Conservation (phyloP, 768 basidiomycete species). For the Stropharia rugosoannulata region DNA sequence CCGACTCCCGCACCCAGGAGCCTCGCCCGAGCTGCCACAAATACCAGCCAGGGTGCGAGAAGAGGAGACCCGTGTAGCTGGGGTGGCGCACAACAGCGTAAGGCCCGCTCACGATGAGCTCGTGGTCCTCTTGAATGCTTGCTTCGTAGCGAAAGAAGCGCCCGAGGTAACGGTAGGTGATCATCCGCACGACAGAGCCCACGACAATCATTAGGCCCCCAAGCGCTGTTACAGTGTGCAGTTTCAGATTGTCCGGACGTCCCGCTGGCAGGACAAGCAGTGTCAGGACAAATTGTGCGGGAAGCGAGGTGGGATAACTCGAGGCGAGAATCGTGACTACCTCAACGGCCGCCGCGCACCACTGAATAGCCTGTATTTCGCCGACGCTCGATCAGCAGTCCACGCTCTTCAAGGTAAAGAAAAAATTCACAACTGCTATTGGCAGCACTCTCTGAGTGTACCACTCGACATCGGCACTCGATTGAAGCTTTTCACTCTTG, state of each 20-base stretch:
- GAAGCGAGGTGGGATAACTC: not conserved
- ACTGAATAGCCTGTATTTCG: constrained; percentile 3
- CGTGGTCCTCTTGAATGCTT: constrained; percentile 39
- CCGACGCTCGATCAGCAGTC: not conserved
- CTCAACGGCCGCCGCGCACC: constrained; percentile 8
- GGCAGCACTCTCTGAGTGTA: constrained; percentile 1
- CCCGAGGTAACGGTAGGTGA: constrained; percentile 14
- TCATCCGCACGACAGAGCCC: constrained; percentile 8
- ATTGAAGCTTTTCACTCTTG: constrained; percentile 7
- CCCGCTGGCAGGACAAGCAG: constrained; percentile 5
- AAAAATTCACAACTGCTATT: not conserved
- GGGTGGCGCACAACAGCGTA: constrained; percentile 47
- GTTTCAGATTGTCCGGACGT: constrained; percentile 1
- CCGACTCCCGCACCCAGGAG: constrained; percentile 10
- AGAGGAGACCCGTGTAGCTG: constrained; percentile 27
- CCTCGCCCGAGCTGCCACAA: constrained; percentile 13
- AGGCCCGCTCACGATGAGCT: constrained; percentile 41
- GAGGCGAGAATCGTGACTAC: constrained; percentile 11
- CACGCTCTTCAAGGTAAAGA: not conserved
- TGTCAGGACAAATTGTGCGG: constrained; percentile 6
- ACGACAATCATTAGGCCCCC: constrained; percentile 10
- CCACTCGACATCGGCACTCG: constrained; percentile 4
- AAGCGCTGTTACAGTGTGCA: not conserved
- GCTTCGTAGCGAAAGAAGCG: constrained; percentile 18
- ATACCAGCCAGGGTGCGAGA: constrained; percentile 7